Percentiles rank a stretch among this genome's conserved stretches.
phyloP scores from a whole-genome alignment of 2,329 filamentous ascomycete genomes.

The Ophiostoma angusticollis region DNA sequence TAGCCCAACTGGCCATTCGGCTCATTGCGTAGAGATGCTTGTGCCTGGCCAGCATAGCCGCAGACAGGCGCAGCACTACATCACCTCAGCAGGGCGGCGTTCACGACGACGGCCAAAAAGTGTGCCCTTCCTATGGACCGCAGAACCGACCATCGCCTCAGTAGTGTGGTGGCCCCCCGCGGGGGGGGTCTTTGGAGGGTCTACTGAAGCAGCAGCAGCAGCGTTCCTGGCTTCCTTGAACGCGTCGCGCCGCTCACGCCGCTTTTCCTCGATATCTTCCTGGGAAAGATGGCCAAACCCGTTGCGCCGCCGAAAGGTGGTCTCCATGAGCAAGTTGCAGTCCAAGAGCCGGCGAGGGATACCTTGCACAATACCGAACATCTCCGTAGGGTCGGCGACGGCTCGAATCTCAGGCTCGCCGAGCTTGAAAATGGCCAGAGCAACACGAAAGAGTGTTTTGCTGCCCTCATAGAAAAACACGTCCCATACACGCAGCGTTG shows the following conservation, averaged over 20 bases:
- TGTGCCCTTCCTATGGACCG: constrained; percentile 28
- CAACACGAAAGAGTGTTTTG: constrained; percentile 85
- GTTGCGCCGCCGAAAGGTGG: constrained; percentile 68
- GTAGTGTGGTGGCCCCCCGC: neutral
- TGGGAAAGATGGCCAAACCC: constrained; percentile 75
- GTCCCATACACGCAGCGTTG: constrained; percentile 86
- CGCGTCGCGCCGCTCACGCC: constrained; percentile 51
- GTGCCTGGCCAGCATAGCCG: neutral
- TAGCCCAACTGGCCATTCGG: no score
- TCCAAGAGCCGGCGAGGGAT: constrained; percentile 73
- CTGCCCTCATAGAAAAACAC: constrained; percentile 92
- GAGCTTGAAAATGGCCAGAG: constrained; percentile 80
- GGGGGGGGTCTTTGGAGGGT: no score
- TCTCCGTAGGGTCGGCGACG: constrained; percentile 80
- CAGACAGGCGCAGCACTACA: constrained; percentile 15
- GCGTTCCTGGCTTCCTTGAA: constrained; percentile 34
- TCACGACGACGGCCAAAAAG: constrained; percentile 33
- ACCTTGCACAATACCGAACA: constrained; percentile 86
- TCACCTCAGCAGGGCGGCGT: constrained; percentile 21
- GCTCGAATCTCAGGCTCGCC: constrained; percentile 70
- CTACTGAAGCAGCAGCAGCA: constrained; percentile 15
- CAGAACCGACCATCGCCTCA: neutral
- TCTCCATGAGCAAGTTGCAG: constrained; percentile 68
- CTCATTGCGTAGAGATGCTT: no score
- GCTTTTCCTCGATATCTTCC: constrained; percentile 63